Base-by-base conservation (phyloP, 1,284 basidiomycete species). In the Microstroma glucosiphilum region DNA sequence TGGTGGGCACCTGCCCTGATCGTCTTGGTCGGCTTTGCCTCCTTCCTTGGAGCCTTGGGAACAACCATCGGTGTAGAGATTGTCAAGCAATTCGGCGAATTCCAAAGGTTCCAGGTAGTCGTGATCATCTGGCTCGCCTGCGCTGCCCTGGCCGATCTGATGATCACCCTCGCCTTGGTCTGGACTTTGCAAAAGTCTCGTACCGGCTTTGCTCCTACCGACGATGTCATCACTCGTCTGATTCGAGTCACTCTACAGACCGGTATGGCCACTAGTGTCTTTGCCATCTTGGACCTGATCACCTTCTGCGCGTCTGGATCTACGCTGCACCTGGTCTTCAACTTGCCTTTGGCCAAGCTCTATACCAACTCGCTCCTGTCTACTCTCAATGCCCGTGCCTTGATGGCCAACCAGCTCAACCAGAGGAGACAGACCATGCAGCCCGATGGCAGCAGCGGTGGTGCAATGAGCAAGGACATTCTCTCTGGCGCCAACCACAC, bases 291-390 rank as follows among this genome's bases (percentile, higher is more conserved):
- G 61, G 73, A 76, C 60, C 59, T 76, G 12, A 61, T 76, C 40
- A 67, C 74, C 15, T 76, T 75, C 69, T 60, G 71, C 11, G 65
- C 65, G 37, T 71, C 67, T 15, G 71, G 69, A 40, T 66, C 67
- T 17, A 74, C 69, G 15, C 62, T 73, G 1, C 73, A 76, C 58
- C 55, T 76, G 56, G 63, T 76, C 56, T 76, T 76, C 68, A 74
- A 74, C 64, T 57, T 76, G 62, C 72, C 73, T 12, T 62, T 74
- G 21, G 69, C 73, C 59, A 76, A 76, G 70, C 71, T 76, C 21
- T 76, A 76, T 57, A 67, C 71, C 73, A 76, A 76, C 68, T 71
- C 73, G 58, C 61, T 76, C 55, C 69, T 76, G 15, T 71, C 71
- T n/a, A 76, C 72, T 23, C 69, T 76, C 66, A 76, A 76, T 56